Evolutionary conservation across 768 basidiomycete species (phyloP).

Genomic region (Rhizopogon vulgaris): DNA sequence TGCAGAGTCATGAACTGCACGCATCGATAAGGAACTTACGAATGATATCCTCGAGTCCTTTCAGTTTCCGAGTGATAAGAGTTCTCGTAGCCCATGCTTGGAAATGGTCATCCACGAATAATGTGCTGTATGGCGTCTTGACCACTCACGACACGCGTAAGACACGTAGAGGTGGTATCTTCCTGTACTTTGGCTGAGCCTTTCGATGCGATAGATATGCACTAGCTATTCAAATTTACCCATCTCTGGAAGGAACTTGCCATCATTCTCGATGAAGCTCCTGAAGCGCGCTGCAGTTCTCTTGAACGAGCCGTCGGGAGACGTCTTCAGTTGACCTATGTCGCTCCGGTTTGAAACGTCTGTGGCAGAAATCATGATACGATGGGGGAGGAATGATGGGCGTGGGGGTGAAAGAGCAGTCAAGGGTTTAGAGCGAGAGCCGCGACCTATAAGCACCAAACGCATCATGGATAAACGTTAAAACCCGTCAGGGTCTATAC

Average conservation of each 20-base stretch:
- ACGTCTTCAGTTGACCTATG: slow-evolving; percentile 47
- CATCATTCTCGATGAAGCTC: slow-evolving; percentile 47
- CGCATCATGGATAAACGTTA: too few species aligned
- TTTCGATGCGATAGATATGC: background rate
- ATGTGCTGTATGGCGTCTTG: background rate
- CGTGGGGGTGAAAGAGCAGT: background rate
- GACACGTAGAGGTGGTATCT: slow-evolving; percentile 92
- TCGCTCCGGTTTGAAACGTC: slow-evolving; percentile 31
- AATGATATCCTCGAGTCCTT: slow-evolving; percentile 83
- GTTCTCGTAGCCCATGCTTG: slow-evolving; percentile 91
- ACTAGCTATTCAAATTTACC: slow-evolving; percentile 32
- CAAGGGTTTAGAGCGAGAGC: slow-evolving; percentile 6
- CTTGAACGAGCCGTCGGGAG: slow-evolving; percentile 64
- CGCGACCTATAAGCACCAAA: slow-evolving; percentile 6
- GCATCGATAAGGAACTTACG: slow-evolving; percentile 38
- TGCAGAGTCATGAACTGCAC: background rate
- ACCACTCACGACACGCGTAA: slow-evolving; percentile 68
- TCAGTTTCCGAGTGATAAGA: slow-evolving; percentile 83
- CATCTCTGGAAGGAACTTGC: slow-evolving; percentile 67
- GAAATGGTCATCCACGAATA: background rate
- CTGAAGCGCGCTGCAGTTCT: slow-evolving; percentile 48
- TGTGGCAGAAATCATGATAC: slow-evolving; percentile 25
- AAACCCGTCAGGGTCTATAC: too few species aligned
- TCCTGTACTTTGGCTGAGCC: slow-evolving; percentile 34
- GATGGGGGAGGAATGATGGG: background rate